Evolutionary conservation across 2,329 filamentous ascomycete genomes (phyloP), one percentile per base, ranked within the genome.

Genomic region (Trichoderma sp.): DNA sequence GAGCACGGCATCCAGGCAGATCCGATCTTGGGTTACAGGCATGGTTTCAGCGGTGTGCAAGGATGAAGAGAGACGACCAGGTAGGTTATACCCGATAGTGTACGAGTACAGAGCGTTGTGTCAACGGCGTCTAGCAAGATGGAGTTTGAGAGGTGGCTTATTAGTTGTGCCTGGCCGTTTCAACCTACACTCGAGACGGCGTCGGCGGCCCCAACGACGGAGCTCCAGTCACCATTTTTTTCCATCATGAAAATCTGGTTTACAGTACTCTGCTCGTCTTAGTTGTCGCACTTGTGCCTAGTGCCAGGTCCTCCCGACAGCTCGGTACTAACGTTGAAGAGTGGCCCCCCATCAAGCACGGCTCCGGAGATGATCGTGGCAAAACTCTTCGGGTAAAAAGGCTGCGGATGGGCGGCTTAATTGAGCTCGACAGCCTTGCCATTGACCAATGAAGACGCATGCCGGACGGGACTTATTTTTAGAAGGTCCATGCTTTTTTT

Each of bases 351-450:
- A 26, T 7, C 3, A 39, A 21, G n/a, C 19, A 17, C 45, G 43
- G 43, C 19, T 21, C 43, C 34, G 34, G 34, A 39, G 34, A 14
- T 3, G 34, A 39, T 58, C 30, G 43, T 41, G 47, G 57, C 47
- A 50, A 51, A 51, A 51, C 21, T 51, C 47, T 60, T 60, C 57
- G 47, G 57, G 45, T 60, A 60, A 60, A 60, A 60, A 39, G 34
- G 54, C 41, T 44, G 39, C 39, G 54, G 54, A 44, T 30, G 34
- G 34, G 9, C 34, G 34, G 41, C 58, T 61, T 34, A 51, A 61
- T 61, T 61, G 30, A 55, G 28, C 41, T 45, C 41, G 17, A 19
- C 26, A 45, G 2, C 47, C 34, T 52, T 24, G 60, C 50, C 39
- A 45, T 63, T 55, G 60, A 39, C 60, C 60, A 63, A 63, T 63